Evolutionary conservation across 2,329 filamentous ascomycete species (phyloP).

Genomic region (Amphichorda felina): DNA sequence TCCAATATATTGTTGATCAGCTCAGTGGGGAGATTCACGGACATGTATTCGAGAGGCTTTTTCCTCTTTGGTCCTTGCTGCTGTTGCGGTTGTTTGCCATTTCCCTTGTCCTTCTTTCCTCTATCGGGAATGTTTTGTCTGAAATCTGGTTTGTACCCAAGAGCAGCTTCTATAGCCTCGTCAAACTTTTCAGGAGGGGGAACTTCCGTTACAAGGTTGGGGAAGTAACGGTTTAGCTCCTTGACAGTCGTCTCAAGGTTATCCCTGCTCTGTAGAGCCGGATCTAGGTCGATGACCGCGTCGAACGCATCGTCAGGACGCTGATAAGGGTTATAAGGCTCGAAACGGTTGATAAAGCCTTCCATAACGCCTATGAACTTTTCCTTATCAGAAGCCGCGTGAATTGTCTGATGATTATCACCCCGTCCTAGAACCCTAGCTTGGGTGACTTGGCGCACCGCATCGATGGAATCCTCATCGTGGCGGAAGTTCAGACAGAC

Average conservation of each 20-base stretch:
- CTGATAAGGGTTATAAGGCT: slow-evolving; percentile 55
- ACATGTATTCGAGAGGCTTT: slow-evolving; percentile 44
- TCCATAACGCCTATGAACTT: slow-evolving; percentile 92
- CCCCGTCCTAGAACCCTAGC: slow-evolving; percentile 73
- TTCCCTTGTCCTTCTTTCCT: slow-evolving; percentile 20
- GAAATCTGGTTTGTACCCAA: slow-evolving; percentile 65
- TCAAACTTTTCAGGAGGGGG: slow-evolving; percentile 68
- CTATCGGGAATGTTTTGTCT: slow-evolving; percentile 62
- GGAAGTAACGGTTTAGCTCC: slow-evolving; percentile 64
- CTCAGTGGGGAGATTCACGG: slow-evolving; percentile 30
- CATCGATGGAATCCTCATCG: slow-evolving; percentile 59
- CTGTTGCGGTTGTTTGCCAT: slow-evolving; percentile 13
- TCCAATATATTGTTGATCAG: slow-evolving; percentile 47
- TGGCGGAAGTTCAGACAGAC: slow-evolving; percentile 87
- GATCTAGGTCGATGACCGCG: slow-evolving; percentile 72
- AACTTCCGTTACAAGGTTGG: slow-evolving; percentile 58
- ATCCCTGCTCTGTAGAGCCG: slow-evolving; percentile 60
- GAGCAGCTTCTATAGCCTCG: slow-evolving; percentile 61
- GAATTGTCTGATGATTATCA: slow-evolving; percentile 97
- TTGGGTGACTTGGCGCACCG: slow-evolving; percentile 63
- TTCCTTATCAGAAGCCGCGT: slow-evolving; percentile 58
- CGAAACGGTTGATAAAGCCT: slow-evolving; percentile 78
- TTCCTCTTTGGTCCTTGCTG: slow-evolving; percentile 24
- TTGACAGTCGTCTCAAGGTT: slow-evolving; percentile 75
- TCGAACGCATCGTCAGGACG: slow-evolving; percentile 78